phyloP scores from a whole-genome alignment of 106 monocot species.

The Agapanthus africanus region DNA sequence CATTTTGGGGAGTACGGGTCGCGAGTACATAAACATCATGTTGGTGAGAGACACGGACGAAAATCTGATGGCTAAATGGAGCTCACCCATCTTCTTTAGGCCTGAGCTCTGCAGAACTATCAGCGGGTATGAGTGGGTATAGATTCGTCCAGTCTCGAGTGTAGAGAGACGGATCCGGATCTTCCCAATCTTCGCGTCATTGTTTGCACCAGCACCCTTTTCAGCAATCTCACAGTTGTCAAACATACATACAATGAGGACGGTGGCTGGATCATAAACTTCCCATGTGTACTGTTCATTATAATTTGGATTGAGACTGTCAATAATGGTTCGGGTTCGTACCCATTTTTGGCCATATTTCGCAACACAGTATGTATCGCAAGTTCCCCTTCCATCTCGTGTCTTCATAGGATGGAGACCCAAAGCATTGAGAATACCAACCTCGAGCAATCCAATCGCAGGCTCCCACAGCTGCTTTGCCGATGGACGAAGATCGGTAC shows the following conservation, averaged over 20 bases:
- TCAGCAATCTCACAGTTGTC: conserved; percentile 43
- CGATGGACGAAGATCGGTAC: conserved; percentile 63
- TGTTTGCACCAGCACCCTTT: conserved; percentile 13
- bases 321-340: conserved; percentile 56
- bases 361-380: conserved; percentile 72
- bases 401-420: conserved; percentile 55
- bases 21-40: conserved; percentile 33
- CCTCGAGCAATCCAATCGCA: conserved; percentile 51
- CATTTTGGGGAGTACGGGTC: conserved; percentile 60
- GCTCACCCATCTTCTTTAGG: conserved; percentile 74
- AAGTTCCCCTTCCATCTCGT: conserved; percentile 31
- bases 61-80: conserved; percentile 69
- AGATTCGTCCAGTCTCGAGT: conserved; percentile 50
- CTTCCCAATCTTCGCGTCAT: conserved; percentile 56
- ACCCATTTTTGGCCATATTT: conserved; percentile 81
- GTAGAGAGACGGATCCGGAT: conserved; percentile 68
- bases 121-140: conserved; percentile 59
- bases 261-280: conserved; percentile 60
- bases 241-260: conserved; percentile 51
- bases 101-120: conserved; percentile 53
- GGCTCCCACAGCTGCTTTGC: conserved; percentile 66
- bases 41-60: conserved; percentile 32
- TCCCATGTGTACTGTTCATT: conserved; percentile 81
- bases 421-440: conserved; percentile 46
- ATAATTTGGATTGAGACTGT: conserved; percentile 45